Evolutionary conservation across 257 asterid genomes (phyloP).

Genomic region (Nicotiana attenuata): DNA sequence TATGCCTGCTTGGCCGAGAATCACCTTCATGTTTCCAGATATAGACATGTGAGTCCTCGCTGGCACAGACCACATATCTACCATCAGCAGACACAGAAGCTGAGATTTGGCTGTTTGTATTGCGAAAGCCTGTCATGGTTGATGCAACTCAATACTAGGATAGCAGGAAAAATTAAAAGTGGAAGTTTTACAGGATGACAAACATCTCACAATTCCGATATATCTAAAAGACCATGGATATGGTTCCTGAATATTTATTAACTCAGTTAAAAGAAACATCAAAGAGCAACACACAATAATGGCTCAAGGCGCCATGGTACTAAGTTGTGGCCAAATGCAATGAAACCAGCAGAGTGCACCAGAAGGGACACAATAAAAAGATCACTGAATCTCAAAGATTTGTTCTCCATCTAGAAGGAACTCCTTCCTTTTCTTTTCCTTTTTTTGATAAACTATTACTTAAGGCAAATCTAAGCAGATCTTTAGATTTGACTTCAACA

Average conservation of each 20-base stretch:
- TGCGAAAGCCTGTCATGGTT: conserved; percentile 66
- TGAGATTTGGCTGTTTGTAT: conserved; percentile 86
- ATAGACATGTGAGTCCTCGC: conserved; percentile 90
- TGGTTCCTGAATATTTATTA: neutral
- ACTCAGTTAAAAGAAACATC: neutral
- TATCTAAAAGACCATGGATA: neutral
- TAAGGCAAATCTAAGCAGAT: neutral
- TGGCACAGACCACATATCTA: conserved; percentile 76
- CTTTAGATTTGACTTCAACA: neutral
- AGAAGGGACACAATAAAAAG: neutral
- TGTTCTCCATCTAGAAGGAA: neutral
- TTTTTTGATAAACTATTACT: neutral
- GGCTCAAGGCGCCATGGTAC: neutral
- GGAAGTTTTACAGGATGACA: neutral
- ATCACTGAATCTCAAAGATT: neutral
- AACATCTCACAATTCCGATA: neutral
- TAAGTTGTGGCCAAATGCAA: neutral
- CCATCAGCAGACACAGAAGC: conserved; percentile 86
- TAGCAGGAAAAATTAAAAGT: neutral
- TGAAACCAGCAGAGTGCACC: neutral
- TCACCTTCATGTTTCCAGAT: conserved; percentile 90
- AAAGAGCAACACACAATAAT: neutral
- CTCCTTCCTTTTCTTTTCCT: neutral
- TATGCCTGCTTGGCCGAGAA: conserved; percentile 71
- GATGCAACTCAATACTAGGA: neutral